Conservation (phyloP, 2,329 filamentous ascomycete species). For the Xylaria digitata region DNA sequence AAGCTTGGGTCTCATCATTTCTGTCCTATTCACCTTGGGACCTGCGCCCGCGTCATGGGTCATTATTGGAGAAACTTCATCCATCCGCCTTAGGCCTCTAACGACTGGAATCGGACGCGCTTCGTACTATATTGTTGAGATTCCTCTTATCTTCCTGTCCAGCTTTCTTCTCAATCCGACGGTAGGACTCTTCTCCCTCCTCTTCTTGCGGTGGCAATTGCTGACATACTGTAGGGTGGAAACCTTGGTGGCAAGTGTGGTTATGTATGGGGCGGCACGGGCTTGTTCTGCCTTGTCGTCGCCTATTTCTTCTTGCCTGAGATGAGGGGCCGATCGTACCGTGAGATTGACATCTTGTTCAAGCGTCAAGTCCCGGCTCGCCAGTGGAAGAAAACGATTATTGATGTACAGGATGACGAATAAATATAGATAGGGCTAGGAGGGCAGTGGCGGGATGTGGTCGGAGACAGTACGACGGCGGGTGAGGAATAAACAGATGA, state of each 20-base stretch:
- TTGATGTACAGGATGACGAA: conserved; percentile 72
- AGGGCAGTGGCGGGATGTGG: background rate
- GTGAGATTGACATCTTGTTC: conserved; percentile 72
- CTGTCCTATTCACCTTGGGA: conserved; percentile 71
- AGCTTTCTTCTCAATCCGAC: conserved; percentile 70
- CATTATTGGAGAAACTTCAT: conserved; percentile 74
- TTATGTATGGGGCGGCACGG: conserved; percentile 70
- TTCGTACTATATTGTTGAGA: conserved; percentile 72
- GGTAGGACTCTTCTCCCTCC: conserved; percentile 35
- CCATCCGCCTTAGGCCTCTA: conserved; percentile 72
- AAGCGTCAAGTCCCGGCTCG: conserved; percentile 64
- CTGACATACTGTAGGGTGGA: conserved; percentile 44
- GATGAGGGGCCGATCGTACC: conserved; percentile 68
- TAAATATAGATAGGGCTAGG: conserved; percentile 46
- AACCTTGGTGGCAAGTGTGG: conserved; percentile 67
- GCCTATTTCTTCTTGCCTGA: conserved; percentile 64
- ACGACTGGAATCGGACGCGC: conserved; percentile 73
- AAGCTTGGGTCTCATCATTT: conserved; percentile 72
- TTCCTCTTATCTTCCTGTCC: conserved; percentile 73
- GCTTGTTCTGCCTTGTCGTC: conserved; percentile 63
- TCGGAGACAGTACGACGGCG: background rate
- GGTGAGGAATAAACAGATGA: background rate
- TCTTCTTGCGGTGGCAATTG: background rate
- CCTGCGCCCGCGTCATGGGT: conserved; percentile 73
- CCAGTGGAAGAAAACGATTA: conserved; percentile 64